These are phyloP conservation scores for Stygiomarasmius scandens DNA, from an alignment of 1,284 basidiomycete species.

Conservation along the genomic window DNA sequence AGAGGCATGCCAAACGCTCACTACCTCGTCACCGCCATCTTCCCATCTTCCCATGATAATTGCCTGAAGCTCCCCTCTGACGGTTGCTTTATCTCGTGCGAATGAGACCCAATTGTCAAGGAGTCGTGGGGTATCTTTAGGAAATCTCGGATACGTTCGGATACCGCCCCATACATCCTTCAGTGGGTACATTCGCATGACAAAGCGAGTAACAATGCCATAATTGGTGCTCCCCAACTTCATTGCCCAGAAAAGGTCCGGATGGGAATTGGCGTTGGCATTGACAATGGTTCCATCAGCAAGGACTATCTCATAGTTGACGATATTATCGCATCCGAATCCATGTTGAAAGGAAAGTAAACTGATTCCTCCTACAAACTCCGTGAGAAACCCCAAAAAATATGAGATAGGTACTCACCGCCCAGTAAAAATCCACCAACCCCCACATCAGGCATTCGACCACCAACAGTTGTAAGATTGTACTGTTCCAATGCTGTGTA, in stretches of 20 bases:
- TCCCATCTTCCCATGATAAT: background rate
- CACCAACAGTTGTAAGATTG: conserved; percentile 36
- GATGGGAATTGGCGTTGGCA: conserved; percentile 16
- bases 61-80: background rate
- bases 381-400: background rate
- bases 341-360: conserved; percentile 19
- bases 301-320: conserved; percentile 25
- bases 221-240: conserved; percentile 25
- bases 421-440: conserved; percentile 36
- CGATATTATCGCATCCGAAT: conserved; percentile 21
- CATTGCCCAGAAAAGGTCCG: conserved; percentile 24
- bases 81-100: background rate
- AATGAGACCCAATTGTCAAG: background rate
- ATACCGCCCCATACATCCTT: conserved; percentile 19
- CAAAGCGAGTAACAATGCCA: conserved; percentile 25
- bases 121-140: background rate
- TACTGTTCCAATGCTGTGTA: conserved; percentile 29
- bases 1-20: background rate
- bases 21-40: background rate
- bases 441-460: conserved; percentile 35
- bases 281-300: conserved; percentile 21
- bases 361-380: conserved; percentile 21
- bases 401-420: conserved; percentile 19
- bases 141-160: background rate
- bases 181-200: conserved; percentile 20